Base-by-base conservation (phyloP, 23 red algal genomes). In the Agarophyton chilense region DNA sequence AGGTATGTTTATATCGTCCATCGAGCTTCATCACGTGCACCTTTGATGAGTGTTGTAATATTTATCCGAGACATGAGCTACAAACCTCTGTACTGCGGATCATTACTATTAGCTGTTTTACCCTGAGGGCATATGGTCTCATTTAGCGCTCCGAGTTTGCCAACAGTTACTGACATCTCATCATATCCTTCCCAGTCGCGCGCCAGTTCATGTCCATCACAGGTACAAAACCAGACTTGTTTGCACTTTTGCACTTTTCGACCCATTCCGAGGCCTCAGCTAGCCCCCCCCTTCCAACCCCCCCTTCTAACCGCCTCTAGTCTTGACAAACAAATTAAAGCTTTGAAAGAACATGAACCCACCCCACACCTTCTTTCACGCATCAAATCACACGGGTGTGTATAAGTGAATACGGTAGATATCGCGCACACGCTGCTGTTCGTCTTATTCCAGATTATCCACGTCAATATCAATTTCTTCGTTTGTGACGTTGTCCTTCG, bases 21-120 rank as follows among this genome's bases (percentile, higher is more conserved):
- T 2, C 11, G 17, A 26, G 55, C 4, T 58, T 10, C 55, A 2
- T 25, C 9, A 58, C 55, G 7, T 58, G 55, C 55, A 28, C 55
- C 55, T 2, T 58, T 58, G 55, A 58, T 58, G 55, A 58, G 8
- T 28, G 17, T 17, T n/a, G n/a, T 49, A 28, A 28, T 9, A 9
- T 58, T 58, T 25, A 4, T 28, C 55, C 55, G 2, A 58, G 55
- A 58, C 55, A 3, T 26, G 55, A 58, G 55, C 55, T 58, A 4
- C 13, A 1, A 58, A 32, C 1, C 34, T 17, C 6, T 7, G 1
- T 70, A 39, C 4, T 70, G 64, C 64, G 64, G 64, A 70, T 21
- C 64, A 41, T 21, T 16, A 70, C 38, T 39, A 70, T 42, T 70
- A 70, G 64, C 64, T 70, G 64, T 70, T 70, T 70, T 70, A 70